Conservation (phyloP, 257 asterid genomes). For the Orobanche coerulescens region DNA sequence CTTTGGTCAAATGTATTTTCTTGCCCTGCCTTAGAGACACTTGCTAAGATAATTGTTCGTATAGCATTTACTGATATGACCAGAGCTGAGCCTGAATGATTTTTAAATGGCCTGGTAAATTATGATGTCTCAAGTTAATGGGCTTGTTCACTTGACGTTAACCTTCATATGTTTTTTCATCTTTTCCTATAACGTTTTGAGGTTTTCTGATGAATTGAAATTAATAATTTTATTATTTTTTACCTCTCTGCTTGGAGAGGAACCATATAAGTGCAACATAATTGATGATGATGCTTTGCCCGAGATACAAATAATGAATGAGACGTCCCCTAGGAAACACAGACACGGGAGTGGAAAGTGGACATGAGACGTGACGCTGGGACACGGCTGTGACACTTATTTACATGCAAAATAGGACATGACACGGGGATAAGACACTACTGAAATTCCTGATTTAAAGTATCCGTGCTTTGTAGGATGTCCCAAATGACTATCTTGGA, state of each 20-base stretch:
- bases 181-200: neutral
- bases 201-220: neutral
- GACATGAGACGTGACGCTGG: too few species aligned
- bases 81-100: neutral
- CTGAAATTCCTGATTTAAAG: too few species aligned
- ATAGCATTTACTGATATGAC: neutral
- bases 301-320: neutral
- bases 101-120: neutral
- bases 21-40: too few species aligned
- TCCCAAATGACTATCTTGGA: neutral
- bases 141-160: neutral
- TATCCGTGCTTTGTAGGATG: neutral
- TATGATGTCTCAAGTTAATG: slow-evolving; percentile 3
- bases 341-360: too few species aligned
- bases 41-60: too few species aligned
- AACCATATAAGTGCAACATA: neutral
- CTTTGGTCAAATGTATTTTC: neutral
- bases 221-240: neutral
- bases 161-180: neutral
- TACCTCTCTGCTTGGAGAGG: slow-evolving; percentile 7
- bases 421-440: too few species aligned
- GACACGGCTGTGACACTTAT: too few species aligned
- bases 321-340: too few species aligned
- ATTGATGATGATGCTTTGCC: neutral
- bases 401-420: too few species aligned